These are phyloP conservation scores for Umbelopsis sp. DNA, from an alignment of 371 early-diverging fungal species.

Conservation along the genomic window DNA sequence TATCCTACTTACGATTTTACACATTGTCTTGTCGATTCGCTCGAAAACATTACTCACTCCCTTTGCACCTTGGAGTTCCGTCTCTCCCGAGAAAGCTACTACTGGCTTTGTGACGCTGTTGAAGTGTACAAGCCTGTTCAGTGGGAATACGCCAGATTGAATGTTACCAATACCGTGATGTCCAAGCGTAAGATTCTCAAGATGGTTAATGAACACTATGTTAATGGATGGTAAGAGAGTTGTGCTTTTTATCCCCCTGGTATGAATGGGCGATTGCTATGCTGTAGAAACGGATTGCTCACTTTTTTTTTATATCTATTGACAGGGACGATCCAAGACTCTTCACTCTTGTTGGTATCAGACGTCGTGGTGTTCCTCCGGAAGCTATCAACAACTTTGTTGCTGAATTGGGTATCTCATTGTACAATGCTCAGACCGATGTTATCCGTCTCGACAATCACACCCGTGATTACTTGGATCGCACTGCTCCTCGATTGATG, in stretches of 20 bases:
- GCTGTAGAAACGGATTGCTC: neutral
- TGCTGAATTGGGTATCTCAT: constrained; percentile 93
- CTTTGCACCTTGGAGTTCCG: constrained; percentile 99
- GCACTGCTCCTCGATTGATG: constrained; percentile 92
- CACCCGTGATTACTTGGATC: constrained; percentile 94
- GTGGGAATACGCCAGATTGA: constrained; percentile 99
- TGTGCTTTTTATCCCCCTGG: neutral
- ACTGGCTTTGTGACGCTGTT: constrained; percentile 99
- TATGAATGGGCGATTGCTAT: neutral
- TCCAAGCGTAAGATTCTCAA: constrained; percentile 98
- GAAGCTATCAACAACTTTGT: constrained; percentile 99
- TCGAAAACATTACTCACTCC: constrained; percentile 99
- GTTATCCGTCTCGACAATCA: constrained; percentile 94
- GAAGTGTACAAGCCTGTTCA: constrained; percentile 99
- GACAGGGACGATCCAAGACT: constrained; percentile 97
- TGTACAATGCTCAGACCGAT: constrained; percentile 85
- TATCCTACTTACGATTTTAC: constrained; percentile 99
- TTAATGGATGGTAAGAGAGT: constrained; percentile 74
- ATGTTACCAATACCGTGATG: constrained; percentile 95
- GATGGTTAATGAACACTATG: constrained; percentile 82
- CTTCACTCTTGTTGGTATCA: constrained; percentile 96
- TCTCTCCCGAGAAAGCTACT: constrained; percentile 95
- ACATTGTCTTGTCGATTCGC: constrained; percentile 98
- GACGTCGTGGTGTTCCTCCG: constrained; percentile 98
- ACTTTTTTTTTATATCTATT: neutral